Percentiles rank a stretch among this genome's conserved stretches.
These are phyloP conservation scores for Dysphania ambrosioides DNA, from an alignment of 148 eudicot species.

Conservation along the genomic window DNA sequence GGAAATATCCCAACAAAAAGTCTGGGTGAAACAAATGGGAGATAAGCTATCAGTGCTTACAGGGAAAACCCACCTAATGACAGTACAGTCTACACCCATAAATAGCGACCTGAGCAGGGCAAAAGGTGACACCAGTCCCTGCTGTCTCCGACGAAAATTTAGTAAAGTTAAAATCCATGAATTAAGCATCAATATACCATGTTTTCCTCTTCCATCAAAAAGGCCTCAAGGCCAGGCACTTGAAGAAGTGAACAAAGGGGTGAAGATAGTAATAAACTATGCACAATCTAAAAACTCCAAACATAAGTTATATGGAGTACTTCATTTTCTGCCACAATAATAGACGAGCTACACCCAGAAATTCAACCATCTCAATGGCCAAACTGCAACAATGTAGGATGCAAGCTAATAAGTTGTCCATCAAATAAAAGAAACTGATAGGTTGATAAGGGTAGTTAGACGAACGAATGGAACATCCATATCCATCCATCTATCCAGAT, in stretches of 20 bases:
- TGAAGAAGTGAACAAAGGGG: not conserved
- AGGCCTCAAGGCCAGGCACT: not conserved
- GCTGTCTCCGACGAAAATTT: not conserved
- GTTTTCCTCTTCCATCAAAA: not conserved
- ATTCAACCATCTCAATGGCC: not conserved
- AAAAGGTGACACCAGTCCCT: not conserved
- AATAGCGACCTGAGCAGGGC: not conserved
- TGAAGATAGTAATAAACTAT: not conserved
- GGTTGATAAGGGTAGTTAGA: constrained; percentile 13
- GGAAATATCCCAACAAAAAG: too few relatives aligned
- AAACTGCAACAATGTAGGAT: constrained; percentile 7
- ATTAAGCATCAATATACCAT: not conserved
- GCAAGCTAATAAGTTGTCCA: not conserved
- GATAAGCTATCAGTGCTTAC: too few relatives aligned
- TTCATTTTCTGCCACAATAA: constrained; percentile 13
- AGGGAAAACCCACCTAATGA: not conserved
- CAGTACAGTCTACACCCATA: not conserved
- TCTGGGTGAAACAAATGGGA: too few relatives aligned
- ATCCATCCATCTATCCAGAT: not conserved
- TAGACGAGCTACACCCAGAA: not conserved
- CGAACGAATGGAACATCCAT: constrained; percentile 4
- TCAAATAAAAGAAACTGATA: too few relatives aligned
- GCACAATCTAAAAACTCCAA: not conserved
- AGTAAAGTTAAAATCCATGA: not conserved
- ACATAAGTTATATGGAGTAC: not conserved